Evolutionary conservation across 2,329 filamentous ascomycete genomes (phyloP).

Genomic region (Dichotomopilus funicola): DNA sequence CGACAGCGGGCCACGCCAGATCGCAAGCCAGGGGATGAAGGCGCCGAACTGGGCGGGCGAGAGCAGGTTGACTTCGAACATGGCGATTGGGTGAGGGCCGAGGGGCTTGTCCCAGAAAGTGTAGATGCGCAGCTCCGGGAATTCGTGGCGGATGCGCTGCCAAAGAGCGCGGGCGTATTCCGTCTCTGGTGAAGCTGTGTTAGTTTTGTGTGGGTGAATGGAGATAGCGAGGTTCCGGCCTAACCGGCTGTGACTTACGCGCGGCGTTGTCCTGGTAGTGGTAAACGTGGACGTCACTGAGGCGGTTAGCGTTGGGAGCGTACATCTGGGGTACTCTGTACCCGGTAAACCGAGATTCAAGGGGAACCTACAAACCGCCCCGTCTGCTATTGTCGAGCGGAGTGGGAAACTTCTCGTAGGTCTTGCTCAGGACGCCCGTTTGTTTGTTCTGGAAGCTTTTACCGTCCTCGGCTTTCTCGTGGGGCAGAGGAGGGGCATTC

Average conservation of each 20-base stretch:
- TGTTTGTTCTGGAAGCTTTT: constrained; percentile 69
- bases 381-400: constrained; percentile 59
- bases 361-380: constrained; percentile 60
- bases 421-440: constrained; percentile 52
- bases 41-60: constrained; percentile 83
- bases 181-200: constrained; percentile 32
- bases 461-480: constrained; percentile 61
- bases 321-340: neutral
- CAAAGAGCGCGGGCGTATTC: constrained; percentile 66
- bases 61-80: constrained; percentile 91
- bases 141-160: constrained; percentile 74
- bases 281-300: constrained; percentile 76
- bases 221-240: too few species aligned
- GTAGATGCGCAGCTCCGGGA: constrained; percentile 82
- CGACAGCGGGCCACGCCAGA: constrained; percentile 74
- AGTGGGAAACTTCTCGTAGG: constrained; percentile 63
- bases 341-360: neutral
- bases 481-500: constrained; percentile 47
- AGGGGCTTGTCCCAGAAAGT: constrained; percentile 68
- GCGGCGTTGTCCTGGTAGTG: constrained; percentile 58
- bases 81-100: constrained; percentile 75
- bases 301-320: neutral
- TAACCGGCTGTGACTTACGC: constrained; percentile 25
- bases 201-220: neutral
- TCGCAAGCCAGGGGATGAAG: constrained; percentile 76